phyloP scores from a whole-genome alignment of 2,329 filamentous ascomycete genomes.

The Aspergillus fumigatus region DNA sequence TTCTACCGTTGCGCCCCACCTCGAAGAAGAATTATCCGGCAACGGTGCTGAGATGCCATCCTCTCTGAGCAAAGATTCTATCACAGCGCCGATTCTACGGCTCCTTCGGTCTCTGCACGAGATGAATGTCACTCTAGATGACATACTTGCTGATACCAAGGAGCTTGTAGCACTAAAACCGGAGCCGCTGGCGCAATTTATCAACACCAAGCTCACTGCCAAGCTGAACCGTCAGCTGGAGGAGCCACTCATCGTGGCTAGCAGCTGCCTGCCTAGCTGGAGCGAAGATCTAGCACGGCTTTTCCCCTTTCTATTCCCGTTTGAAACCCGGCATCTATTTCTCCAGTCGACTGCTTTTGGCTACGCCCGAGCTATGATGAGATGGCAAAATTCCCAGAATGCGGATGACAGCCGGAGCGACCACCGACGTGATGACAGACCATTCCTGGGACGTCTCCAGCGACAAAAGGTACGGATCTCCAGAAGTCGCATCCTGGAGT shows the following conservation, averaged over 20 bases:
- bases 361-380: constrained; percentile 93
- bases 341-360: constrained; percentile 97
- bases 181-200: constrained; percentile 87
- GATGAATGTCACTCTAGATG: constrained; percentile 87
- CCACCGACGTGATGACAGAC: constrained; percentile 78
- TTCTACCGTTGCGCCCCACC: constrained; percentile 54
- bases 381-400: constrained; percentile 90
- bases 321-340: constrained; percentile 95
- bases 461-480: constrained; percentile 98
- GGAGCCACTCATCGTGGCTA: constrained; percentile 93
- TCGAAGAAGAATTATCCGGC: constrained; percentile 39
- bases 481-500: constrained; percentile 88
- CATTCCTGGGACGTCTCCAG: constrained; percentile 85
- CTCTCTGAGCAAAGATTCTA: constrained; percentile 76
- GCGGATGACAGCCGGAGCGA: constrained; percentile 77
- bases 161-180: constrained; percentile 65
- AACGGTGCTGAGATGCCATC: constrained; percentile 63
- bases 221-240: constrained; percentile 96
- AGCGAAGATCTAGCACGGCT: constrained; percentile 89
- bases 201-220: constrained; percentile 96
- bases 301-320: constrained; percentile 96
- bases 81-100: constrained; percentile 80
- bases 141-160: constrained; percentile 76
- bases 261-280: constrained; percentile 93
- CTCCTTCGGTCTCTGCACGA: constrained; percentile 87